Evolutionary conservation across 2,329 filamentous ascomycete genomes (phyloP).

Genomic region (Apiospora kogelbergensis): DNA sequence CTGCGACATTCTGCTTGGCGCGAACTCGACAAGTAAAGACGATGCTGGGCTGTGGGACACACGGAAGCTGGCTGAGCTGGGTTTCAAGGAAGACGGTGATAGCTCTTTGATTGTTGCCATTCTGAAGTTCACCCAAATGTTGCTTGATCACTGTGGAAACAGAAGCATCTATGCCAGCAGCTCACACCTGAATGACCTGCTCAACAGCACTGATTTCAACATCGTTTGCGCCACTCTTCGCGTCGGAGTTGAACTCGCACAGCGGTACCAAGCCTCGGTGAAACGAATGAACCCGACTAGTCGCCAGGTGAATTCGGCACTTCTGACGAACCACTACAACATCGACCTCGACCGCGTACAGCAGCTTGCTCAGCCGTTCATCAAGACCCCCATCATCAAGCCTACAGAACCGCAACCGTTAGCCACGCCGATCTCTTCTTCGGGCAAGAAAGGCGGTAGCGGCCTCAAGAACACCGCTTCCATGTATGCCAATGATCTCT

Average conservation of each 20-base stretch:
- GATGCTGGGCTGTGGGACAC: conserved; percentile 48
- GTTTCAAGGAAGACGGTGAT: conserved; percentile 75
- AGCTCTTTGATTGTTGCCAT: conserved; percentile 75
- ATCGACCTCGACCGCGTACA: conserved; percentile 79
- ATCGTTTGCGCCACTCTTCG: conserved; percentile 78
- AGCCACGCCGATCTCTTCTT: conserved; percentile 54
- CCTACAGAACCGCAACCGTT: conserved; percentile 50
- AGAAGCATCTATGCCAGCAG: conserved; percentile 96
- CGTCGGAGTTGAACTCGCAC: conserved; percentile 81
- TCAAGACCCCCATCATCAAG: conserved; percentile 64
- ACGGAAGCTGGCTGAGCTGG: conserved; percentile 54
- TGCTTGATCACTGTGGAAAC: conserved; percentile 95
- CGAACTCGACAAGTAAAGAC: conserved; percentile 52
- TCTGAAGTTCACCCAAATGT: conserved; percentile 80
- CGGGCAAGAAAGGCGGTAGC: conserved; percentile 76
- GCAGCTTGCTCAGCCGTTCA: conserved; percentile 79
- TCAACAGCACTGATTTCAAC: conserved; percentile 81
- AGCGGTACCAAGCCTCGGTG: conserved; percentile 88
- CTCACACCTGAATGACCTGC: conserved; percentile 79
- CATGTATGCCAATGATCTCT: conserved; percentile 81
- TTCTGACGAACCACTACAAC: conserved; percentile 84
- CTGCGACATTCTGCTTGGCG: conserved; percentile 62
- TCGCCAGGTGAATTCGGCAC: conserved; percentile 66
- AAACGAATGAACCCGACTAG: conserved; percentile 69
- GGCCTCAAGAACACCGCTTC: conserved; percentile 50